phyloP scores from a whole-genome alignment of 2,329 filamentous ascomycete genomes.

The Dactylellina leptospora region DNA sequence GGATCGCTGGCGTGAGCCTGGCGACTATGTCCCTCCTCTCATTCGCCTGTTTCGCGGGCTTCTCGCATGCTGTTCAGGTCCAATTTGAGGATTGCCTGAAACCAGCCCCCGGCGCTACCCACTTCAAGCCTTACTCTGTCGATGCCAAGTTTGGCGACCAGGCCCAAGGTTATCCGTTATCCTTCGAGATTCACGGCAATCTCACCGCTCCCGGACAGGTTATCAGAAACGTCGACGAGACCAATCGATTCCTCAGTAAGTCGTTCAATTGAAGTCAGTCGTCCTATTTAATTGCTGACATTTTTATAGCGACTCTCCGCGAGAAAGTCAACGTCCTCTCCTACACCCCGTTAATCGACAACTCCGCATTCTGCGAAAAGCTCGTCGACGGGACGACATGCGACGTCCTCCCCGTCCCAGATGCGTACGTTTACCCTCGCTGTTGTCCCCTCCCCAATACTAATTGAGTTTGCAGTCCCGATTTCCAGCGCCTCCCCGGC shows the following conservation, averaged over 20 bases:
- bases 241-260: constrained; percentile 36
- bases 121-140: constrained; percentile 43
- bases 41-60: constrained; percentile 6
- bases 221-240: constrained; percentile 22
- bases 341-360: constrained; percentile 33
- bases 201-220: constrained; percentile 30
- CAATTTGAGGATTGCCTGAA: constrained; percentile 40
- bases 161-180: constrained; percentile 31
- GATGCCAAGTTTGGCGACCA: constrained; percentile 49
- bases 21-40: constrained; percentile 21
- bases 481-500: constrained; percentile 68
- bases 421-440: constrained; percentile 27
- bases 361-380: constrained; percentile 34
- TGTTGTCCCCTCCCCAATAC: not conserved
- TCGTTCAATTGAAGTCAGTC: not conserved
- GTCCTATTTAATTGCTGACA: not conserved
- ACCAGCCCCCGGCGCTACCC: constrained; percentile 15
- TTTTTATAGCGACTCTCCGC: constrained; percentile 40
- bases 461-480: constrained; percentile 16
- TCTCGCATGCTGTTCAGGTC: constrained; percentile 28
- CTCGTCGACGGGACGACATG: constrained; percentile 23
- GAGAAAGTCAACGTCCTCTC: constrained; percentile 49
- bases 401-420: constrained; percentile 19
- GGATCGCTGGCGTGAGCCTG: constrained; percentile 1
- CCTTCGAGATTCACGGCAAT: constrained; percentile 39